phyloP scores from a whole-genome alignment of 1,284 basidiomycete genomes.

The Xerocomus amazonicus region DNA sequence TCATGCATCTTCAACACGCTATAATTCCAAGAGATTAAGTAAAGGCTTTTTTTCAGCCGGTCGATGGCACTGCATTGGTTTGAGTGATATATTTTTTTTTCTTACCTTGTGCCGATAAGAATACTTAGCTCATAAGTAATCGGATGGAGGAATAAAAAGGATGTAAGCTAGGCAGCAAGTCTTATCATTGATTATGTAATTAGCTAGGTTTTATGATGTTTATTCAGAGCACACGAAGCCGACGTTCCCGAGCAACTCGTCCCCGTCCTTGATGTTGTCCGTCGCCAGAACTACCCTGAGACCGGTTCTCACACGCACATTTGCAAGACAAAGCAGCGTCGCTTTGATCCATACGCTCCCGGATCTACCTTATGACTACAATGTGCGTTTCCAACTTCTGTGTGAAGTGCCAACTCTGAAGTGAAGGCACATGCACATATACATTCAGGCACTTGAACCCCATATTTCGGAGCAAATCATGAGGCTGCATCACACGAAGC shows the following conservation, averaged over 20 bases:
- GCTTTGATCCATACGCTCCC: conserved; percentile 71
- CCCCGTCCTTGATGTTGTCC: conserved; percentile 42
- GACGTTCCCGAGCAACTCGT: not conserved
- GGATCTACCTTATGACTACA: conserved; percentile 86
- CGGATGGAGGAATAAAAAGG: conserved; percentile 5
- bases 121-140: conserved; percentile 10
- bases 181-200: conserved; percentile 7
- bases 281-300: conserved; percentile 40
- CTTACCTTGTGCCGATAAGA: not conserved
- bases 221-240: no score
- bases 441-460: conserved; percentile 63
- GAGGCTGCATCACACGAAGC: conserved; percentile 93
- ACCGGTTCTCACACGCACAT: conserved; percentile 40
- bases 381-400: conserved; percentile 47
- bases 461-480: conserved; percentile 81
- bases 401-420: not conserved
- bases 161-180: conserved; percentile 7
- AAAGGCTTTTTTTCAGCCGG: not conserved
- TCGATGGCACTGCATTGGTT: not conserved
- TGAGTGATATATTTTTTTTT: conserved; percentile 6
- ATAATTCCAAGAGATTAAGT: no score
- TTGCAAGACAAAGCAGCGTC: conserved; percentile 33
- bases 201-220: conserved; percentile 18
- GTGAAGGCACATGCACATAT: not conserved
- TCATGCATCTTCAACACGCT: conserved; percentile 10